phyloP scores from a whole-genome alignment of 2,329 filamentous ascomycete genomes.

The Exophiala xenobiotica region DNA sequence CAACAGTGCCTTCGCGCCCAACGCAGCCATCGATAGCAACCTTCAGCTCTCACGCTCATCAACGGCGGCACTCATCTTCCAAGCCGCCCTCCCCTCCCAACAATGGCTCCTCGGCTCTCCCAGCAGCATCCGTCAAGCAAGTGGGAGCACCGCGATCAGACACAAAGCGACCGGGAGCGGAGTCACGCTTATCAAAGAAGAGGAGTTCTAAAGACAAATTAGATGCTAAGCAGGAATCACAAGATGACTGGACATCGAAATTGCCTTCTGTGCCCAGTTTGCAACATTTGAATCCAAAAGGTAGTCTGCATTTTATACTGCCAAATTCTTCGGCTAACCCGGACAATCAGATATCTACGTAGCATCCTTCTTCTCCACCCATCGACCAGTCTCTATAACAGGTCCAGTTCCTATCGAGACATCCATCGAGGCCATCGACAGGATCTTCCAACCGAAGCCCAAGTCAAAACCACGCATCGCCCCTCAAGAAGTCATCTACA shows the following conservation, averaged over 20 bases:
- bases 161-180: conserved; percentile 27
- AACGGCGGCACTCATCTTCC: conserved; percentile 51
- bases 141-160: conserved; percentile 28
- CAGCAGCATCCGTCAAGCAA: conserved; percentile 30
- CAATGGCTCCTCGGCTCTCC: conserved; percentile 40
- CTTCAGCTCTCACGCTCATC: conserved; percentile 40
- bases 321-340: conserved; percentile 9
- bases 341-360: conserved; percentile 70
- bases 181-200: conserved; percentile 30
- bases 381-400: conserved; percentile 88
- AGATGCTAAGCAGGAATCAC: conserved; percentile 37
- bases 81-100: conserved; percentile 48
- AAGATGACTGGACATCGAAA: conserved; percentile 36
- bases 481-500: conserved; percentile 62
- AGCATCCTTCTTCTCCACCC: conserved; percentile 92
- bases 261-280: conserved; percentile 51
- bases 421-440: conserved; percentile 72
- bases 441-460: conserved; percentile 71
- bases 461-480: conserved; percentile 48
- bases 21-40: conserved; percentile 37
- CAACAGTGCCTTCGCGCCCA: conserved; percentile 37
- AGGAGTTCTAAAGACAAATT: conserved; percentile 23
- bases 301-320: conserved; percentile 32
- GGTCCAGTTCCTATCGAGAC: conserved; percentile 73
- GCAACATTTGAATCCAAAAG: conserved; percentile 49